These are phyloP conservation scores for Hansenula sp. DNA, from an alignment of 1,139 yeast genomes.

Conservation along the genomic window DNA sequence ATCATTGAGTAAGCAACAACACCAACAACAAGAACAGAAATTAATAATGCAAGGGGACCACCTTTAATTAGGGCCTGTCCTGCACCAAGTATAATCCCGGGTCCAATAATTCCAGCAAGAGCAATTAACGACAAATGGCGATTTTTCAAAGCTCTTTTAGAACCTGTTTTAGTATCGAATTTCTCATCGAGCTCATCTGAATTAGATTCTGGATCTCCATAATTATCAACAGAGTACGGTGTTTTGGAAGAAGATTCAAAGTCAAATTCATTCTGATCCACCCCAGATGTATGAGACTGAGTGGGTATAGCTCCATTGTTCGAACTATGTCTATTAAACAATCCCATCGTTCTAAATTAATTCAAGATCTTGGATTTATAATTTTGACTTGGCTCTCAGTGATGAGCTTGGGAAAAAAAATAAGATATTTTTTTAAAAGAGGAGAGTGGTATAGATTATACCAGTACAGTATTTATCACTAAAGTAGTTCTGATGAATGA, in stretches of 20 bases:
- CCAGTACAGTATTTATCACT: no score
- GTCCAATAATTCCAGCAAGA: constrained; percentile 53
- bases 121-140: constrained; percentile 56
- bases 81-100: constrained; percentile 48
- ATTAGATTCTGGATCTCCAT: neutral
- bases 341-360: no score
- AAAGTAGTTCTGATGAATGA: no score
- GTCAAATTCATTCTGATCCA: no score
- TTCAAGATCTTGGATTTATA: no score
- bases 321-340: no score
- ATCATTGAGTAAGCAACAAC: constrained; percentile 61
- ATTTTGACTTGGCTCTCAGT: no score
- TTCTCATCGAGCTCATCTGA: constrained; percentile 2
- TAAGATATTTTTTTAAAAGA: no score
- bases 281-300: no score
- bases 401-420: no score
- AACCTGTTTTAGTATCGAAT: constrained; percentile 32
- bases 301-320: no score
- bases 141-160: constrained; percentile 49
- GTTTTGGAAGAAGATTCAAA: neutral
- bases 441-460: no score
- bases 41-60: constrained; percentile 64
- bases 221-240: neutral
- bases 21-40: constrained; percentile 64
- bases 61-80: constrained; percentile 43